These are phyloP conservation scores for Cladorrhinum samala DNA, from an alignment of 495 filamentous ascomycete genomes.

Conservation along the genomic window DNA sequence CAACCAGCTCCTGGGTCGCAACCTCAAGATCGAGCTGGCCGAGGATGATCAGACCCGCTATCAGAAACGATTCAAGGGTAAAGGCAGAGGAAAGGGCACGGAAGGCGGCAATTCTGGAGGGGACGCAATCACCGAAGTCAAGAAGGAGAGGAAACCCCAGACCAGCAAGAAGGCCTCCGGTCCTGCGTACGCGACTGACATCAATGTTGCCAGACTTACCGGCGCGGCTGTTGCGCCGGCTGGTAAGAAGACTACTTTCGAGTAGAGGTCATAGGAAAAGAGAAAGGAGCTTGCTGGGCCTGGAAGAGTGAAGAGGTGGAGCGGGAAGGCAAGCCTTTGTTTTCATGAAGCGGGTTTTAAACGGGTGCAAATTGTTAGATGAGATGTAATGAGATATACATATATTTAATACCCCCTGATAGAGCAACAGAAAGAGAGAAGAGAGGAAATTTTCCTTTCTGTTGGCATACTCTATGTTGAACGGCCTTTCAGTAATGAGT, in stretches of 20 bases:
- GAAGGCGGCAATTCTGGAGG: conserved; percentile 6
- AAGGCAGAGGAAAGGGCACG: conserved; percentile 38
- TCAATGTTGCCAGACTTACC: conserved; percentile 49
- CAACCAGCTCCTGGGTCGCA: conserved; percentile 69
- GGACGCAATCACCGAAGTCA: conserved; percentile 15
- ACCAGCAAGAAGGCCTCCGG: conserved; percentile 9
- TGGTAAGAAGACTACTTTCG: conserved; percentile 82
- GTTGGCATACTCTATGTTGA: no score
- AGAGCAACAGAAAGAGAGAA: no score
- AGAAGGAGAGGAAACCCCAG: conserved; percentile 23
- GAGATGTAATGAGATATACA: no score
- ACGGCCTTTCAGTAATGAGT: no score
- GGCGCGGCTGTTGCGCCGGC: conserved; percentile 72
- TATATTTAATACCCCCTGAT: no score
- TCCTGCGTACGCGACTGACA: conserved; percentile 23
- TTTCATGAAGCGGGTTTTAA: no score
- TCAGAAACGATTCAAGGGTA: conserved; percentile 79
- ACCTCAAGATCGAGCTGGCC: conserved; percentile 83
- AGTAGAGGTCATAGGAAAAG: no score
- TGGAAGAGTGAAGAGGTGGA: no score
- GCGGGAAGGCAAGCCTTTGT: background rate
- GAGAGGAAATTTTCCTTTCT: no score
- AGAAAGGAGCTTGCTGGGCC: no score
- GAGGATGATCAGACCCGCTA: conserved; percentile 83
- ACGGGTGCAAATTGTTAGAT: no score